These are phyloP conservation scores for Cucurbita pepo DNA, from an alignment of 306 rosid species.

Conservation along the genomic window DNA sequence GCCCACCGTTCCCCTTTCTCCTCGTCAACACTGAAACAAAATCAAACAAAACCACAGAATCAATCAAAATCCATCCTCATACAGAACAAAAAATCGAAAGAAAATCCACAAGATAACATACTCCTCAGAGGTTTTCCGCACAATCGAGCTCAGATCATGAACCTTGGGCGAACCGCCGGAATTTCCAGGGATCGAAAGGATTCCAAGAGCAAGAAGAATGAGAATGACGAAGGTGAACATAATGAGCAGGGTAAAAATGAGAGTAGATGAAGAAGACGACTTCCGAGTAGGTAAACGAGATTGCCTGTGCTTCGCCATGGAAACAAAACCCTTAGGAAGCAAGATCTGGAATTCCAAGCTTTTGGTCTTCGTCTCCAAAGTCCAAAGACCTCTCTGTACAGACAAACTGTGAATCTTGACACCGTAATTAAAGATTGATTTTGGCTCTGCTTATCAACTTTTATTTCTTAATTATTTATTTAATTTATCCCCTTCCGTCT, in stretches of 20 bases:
- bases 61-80: background rate
- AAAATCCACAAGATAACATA: background rate
- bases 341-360: background rate
- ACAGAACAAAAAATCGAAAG: background rate
- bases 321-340: background rate
- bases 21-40: constrained; percentile 17
- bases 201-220: constrained; percentile 77
- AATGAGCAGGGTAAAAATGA: constrained; percentile 46
- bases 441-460: background rate
- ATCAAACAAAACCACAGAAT: constrained; percentile 4
- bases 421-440: background rate
- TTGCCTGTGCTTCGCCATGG: constrained; percentile 58
- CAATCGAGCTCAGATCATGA: constrained; percentile 76
- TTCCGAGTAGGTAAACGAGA: constrained; percentile 51
- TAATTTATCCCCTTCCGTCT: background rate
- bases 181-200: constrained; percentile 63
- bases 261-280: constrained; percentile 29
- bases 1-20: constrained; percentile 63
- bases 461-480: background rate
- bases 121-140: constrained; percentile 28
- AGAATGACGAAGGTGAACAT: constrained; percentile 64
- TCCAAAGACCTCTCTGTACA: background rate
- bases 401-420: background rate
- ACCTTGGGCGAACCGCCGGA: constrained; percentile 39
- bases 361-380: background rate